A percentile compares a stretch with the other conserved stretches of the same genome.
These are phyloP conservation scores for Evansstolkia leycettana DNA, from an alignment of 495 filamentous ascomycete species.

Conservation along the genomic window DNA sequence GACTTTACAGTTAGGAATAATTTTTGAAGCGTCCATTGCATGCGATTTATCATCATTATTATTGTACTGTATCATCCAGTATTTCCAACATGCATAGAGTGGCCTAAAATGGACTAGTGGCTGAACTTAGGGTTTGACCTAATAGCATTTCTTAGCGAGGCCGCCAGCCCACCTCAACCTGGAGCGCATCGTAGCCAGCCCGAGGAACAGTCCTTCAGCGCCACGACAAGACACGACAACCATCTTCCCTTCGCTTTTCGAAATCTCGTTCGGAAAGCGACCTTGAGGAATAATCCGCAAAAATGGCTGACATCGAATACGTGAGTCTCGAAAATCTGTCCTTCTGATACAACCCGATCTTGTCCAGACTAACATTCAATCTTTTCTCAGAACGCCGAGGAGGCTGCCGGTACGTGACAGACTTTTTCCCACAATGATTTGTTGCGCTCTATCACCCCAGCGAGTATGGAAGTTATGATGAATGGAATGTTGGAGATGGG, in stretches of 20 bases:
- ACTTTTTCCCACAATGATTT: background rate
- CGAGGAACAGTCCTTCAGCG: constrained; percentile 26
- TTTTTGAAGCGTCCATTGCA: too few relatives aligned
- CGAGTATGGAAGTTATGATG: background rate
- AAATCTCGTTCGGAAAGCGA: constrained; percentile 39
- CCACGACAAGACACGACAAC: constrained; percentile 34
- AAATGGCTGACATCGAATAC: constrained; percentile 89
- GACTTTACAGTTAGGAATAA: too few relatives aligned
- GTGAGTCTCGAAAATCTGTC: constrained; percentile 41
- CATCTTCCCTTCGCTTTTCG: constrained; percentile 38
- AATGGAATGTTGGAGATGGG: background rate
- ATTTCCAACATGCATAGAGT: background rate
- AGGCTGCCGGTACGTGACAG: constrained; percentile 67
- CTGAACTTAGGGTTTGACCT: constrained; percentile 35
- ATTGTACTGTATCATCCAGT: too few relatives aligned
- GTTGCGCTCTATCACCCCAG: background rate
- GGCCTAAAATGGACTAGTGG: constrained; percentile 18
- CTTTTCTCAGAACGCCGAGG: constrained; percentile 66
- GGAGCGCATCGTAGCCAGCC: constrained; percentile 19
- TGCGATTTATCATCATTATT: too few relatives aligned
- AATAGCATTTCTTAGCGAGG: constrained; percentile 34
- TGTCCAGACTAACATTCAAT: constrained; percentile 20
- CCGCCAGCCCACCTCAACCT: constrained; percentile 28
- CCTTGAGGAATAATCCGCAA: constrained; percentile 45
- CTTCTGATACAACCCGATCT: background rate